Evolutionary conservation across 176 grass and related monocot genomes (phyloP).

Genomic region (Oryza meridionalis): DNA sequence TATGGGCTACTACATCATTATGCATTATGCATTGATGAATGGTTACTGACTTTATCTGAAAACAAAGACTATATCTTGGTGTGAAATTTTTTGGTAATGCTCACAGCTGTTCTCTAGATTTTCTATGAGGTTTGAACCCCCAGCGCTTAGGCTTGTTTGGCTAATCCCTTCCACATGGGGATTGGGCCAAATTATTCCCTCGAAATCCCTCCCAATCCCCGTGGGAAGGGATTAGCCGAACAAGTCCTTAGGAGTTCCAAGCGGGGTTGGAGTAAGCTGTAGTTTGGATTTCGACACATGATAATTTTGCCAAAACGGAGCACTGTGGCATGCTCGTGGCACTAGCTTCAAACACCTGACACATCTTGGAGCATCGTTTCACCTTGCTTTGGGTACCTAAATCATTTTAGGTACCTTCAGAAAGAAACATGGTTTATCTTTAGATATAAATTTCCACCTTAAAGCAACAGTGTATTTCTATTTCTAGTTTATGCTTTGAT

Average conservation of each 20-base stretch:
- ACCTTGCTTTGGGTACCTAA: background rate
- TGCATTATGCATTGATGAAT: background rate
- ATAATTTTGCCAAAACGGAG: background rate
- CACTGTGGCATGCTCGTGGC: conserved; percentile 3
- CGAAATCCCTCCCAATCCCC: too few species aligned
- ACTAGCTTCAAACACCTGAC: background rate
- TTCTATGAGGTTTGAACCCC: background rate
- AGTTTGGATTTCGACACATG: conserved; percentile 1
- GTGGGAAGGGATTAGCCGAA: too few species aligned
- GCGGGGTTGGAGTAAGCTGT: background rate
- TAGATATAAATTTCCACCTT: background rate
- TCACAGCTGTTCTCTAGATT: background rate
- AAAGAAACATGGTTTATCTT: background rate
- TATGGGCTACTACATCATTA: background rate
- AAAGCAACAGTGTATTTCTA: background rate
- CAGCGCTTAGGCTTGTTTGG: too few species aligned
- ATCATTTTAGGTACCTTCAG: background rate
- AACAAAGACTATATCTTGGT: background rate
- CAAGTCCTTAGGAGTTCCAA: background rate
- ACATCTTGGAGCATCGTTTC: background rate
- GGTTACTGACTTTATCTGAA: background rate
- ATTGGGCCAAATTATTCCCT: too few species aligned
- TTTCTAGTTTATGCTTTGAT: conserved; percentile 28
- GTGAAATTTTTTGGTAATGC: background rate
- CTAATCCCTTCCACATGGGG: too few species aligned